Percentiles rank a stretch among this genome's conserved stretches.
These are phyloP conservation scores for Tolypocladium ovalisporum DNA, from an alignment of 2,329 filamentous ascomycete genomes.

Conservation along the genomic window DNA sequence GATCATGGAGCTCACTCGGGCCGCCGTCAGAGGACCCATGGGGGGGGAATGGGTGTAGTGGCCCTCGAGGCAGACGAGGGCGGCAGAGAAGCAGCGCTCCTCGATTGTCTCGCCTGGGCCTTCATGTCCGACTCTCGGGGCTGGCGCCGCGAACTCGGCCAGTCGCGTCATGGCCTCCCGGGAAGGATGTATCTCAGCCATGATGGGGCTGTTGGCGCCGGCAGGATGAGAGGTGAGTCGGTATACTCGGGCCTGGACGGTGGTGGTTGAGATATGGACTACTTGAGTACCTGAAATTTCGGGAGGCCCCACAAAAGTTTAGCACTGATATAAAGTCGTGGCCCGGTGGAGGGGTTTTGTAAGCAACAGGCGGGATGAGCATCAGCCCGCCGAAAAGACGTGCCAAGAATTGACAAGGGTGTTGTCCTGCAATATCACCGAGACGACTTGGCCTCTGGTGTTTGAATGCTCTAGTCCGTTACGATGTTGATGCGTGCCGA, in stretches of 20 bases:
- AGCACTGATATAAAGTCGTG: too few species aligned
- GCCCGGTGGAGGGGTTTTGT: neutral
- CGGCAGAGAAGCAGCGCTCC: slow-evolving; percentile 50
- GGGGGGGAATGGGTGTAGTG: slow-evolving; percentile 46
- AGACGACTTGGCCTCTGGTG: too few species aligned
- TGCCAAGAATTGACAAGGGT: neutral
- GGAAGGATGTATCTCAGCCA: neutral
- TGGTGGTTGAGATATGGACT: neutral
- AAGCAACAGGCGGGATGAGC: neutral
- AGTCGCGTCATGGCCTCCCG: slow-evolving; percentile 13
- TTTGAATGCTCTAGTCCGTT: neutral
- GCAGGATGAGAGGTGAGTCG: neutral
- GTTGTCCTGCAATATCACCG: neutral
- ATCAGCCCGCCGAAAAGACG: neutral
- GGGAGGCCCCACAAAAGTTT: neutral
- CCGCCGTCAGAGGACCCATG: slow-evolving; percentile 45
- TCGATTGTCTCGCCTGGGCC: slow-evolving; percentile 41
- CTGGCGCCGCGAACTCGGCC: slow-evolving; percentile 11
- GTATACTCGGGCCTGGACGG: neutral
- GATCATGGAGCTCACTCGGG: slow-evolving; percentile 45
- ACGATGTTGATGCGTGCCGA: too few species aligned
- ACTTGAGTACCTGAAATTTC: neutral
- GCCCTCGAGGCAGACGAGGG: slow-evolving; percentile 50
- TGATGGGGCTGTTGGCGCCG: neutral
- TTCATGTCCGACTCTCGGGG: slow-evolving; percentile 8